Conservation (phyloP, 306 rosid species). For the Gleditsia sinensis region DNA sequence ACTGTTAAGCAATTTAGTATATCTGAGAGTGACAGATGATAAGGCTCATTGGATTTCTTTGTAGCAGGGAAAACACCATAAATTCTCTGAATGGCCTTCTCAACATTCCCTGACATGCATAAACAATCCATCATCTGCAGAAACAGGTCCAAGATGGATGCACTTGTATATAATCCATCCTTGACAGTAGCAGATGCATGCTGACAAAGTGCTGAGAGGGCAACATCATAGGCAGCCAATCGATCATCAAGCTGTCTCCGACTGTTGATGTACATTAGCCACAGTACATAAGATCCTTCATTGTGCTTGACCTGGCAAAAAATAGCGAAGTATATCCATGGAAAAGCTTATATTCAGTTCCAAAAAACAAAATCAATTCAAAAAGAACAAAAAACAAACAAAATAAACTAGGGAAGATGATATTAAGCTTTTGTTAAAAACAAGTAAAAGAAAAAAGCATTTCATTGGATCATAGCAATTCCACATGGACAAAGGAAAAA, state of each 20-base stretch:
- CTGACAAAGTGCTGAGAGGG: conserved; percentile 68
- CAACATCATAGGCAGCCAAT: conserved; percentile 65
- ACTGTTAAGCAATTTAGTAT: conserved; percentile 71
- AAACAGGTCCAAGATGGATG: conserved; percentile 84
- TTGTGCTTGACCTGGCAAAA: conserved; percentile 76
- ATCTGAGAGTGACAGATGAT: conserved; percentile 56
- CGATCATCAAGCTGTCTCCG: conserved; percentile 67
- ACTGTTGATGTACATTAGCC: conserved; percentile 94
- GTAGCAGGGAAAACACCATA: conserved; percentile 52
- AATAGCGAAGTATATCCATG: conserved; percentile 51
- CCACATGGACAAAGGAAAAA: background rate
- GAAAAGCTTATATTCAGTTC: conserved; percentile 41
- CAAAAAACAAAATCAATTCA: conserved; percentile 21
- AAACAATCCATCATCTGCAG: conserved; percentile 86
- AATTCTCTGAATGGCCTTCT: conserved; percentile 67
- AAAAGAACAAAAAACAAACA: background rate
- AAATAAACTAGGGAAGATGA: conserved; percentile 11
- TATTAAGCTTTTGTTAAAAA: background rate
- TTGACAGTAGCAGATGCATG: conserved; percentile 46
- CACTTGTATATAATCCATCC: conserved; percentile 60
- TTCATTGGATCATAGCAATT: background rate
- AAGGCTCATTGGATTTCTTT: conserved; percentile 52
- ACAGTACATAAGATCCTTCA: conserved; percentile 74
- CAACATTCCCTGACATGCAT: conserved; percentile 86
- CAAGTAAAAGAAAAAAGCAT: conserved; percentile 4